These are phyloP conservation scores for Tuber calosporum DNA, from an alignment of 495 filamentous ascomycete genomes.

Conservation along the genomic window DNA sequence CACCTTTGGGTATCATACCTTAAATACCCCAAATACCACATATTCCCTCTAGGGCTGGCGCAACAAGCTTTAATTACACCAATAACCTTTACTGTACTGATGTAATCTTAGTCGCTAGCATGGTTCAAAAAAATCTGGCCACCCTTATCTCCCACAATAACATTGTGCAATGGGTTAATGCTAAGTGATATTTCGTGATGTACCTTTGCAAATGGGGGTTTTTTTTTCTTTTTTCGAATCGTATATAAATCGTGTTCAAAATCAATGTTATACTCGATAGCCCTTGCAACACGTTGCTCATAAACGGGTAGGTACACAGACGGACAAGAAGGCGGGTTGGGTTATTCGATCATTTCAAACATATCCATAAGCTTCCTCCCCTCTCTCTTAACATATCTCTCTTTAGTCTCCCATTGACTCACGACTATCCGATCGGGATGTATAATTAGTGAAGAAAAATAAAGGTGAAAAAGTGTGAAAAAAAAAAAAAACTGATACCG, in stretches of 20 bases:
- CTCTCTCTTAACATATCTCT: neutral
- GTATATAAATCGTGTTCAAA: neutral
- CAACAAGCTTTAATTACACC: neutral
- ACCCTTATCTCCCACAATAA: neutral
- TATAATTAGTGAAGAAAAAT: neutral
- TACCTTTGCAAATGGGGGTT: too few relatives aligned
- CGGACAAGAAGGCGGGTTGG: neutral
- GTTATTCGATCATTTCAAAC: neutral
- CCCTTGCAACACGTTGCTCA: neutral
- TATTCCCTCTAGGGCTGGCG: neutral
- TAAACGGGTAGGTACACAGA: neutral
- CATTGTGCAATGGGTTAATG: neutral
- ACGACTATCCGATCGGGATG: neutral
- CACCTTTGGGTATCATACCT: too few relatives aligned
- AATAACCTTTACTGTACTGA: neutral
- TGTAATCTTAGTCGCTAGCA: neutral
- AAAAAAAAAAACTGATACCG: neutral
- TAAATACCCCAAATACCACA: neutral
- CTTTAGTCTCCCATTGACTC: neutral
- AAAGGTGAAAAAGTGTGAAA: neutral
- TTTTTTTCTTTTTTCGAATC: too few relatives aligned
- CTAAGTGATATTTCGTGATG: constrained; percentile 22
- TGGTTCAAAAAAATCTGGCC: neutral
- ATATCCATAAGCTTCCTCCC: neutral
- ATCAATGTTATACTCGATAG: neutral